These are phyloP conservation scores for Talaromyces nanjingensis DNA, from an alignment of 495 filamentous ascomycete genomes.

Conservation along the genomic window DNA sequence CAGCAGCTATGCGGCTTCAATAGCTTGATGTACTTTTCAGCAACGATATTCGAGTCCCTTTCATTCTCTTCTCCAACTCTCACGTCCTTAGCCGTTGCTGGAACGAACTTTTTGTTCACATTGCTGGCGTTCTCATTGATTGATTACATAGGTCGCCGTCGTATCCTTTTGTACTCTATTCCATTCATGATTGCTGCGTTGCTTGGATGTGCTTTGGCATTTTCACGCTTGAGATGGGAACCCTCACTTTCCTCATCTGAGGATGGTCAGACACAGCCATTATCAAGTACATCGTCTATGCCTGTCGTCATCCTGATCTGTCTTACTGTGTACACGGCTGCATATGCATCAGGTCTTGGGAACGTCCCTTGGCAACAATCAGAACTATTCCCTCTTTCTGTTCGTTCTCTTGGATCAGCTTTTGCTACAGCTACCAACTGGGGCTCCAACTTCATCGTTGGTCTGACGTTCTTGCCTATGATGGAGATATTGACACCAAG, in stretches of 20 bases:
- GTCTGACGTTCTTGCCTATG: constrained; percentile 78
- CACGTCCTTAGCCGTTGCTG: constrained; percentile 71
- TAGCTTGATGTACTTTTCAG: constrained; percentile 92
- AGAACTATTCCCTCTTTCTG: constrained; percentile 80
- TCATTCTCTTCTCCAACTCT: constrained; percentile 76
- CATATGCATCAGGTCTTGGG: constrained; percentile 82
- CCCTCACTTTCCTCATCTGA: background rate
- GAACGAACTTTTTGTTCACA: constrained; percentile 80
- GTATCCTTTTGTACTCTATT: constrained; percentile 77
- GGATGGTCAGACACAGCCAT: constrained; percentile 18
- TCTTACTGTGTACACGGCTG: constrained; percentile 75
- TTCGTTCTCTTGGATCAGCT: constrained; percentile 73
- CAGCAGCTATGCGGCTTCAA: constrained; percentile 93
- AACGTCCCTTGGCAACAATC: constrained; percentile 92
- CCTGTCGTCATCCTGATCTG: constrained; percentile 55
- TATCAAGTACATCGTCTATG: constrained; percentile 15
- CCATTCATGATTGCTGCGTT: constrained; percentile 76
- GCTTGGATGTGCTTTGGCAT: constrained; percentile 56
- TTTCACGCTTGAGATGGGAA: constrained; percentile 45
- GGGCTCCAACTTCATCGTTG: constrained; percentile 82
- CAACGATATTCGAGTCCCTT: constrained; percentile 77
- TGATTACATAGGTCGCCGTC: constrained; percentile 72
- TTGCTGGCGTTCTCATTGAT: constrained; percentile 68
- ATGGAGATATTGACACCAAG: constrained; percentile 69
- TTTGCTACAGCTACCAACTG: constrained; percentile 87